Evolutionary conservation across 257 asterid species (phyloP), one percentile per base, ranked within the genome.

Genomic region (Striga asiatica): DNA sequence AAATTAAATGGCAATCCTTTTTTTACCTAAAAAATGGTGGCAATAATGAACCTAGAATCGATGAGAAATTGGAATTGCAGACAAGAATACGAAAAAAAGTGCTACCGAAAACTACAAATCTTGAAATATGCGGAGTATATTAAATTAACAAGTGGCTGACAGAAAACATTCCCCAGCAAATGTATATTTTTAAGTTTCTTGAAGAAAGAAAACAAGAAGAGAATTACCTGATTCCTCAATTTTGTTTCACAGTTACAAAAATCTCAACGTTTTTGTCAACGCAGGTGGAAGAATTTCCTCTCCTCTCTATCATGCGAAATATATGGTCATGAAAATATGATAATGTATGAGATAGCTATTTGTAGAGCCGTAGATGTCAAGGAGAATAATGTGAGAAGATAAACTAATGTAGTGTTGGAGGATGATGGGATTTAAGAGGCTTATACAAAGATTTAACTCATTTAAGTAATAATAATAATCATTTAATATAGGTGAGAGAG

Each of bases 141-240:
- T 22, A 10, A 35, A n/a, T 25, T 13, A 17, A 31, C 14, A 31
- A 27, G 41, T 34, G 41, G 41, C 41, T 9, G n/a, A 28, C 11
- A 13, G 43, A 42, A 58, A 56, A 66, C 60, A 67, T 39, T 62
- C 61, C n/a, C 66, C 43, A 61, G 50, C 50, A 24, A 31, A 72
- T n/a, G 56, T 23, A 28, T 9, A 28, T 13, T 22, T 37, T 46
- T 18, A 18, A 25, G 66, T 50, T 61, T 45, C 46, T 56, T 66
- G 73, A 50, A 46, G 60, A 65, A 57, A 65, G 47, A 70, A 72
- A 66, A 52, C 17, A 56, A 69, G 60, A 54, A 50, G 56, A 50
- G 50, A 66, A 59, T 75, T 52, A 68, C 77, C 27, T 29, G 45
- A 14, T 50, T 50, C 56, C 64, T 66, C 62, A 65, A 58, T 50